Base-by-base conservation (phyloP, 2,329 filamentous ascomycete genomes). In the Hypoxylon sp. region DNA sequence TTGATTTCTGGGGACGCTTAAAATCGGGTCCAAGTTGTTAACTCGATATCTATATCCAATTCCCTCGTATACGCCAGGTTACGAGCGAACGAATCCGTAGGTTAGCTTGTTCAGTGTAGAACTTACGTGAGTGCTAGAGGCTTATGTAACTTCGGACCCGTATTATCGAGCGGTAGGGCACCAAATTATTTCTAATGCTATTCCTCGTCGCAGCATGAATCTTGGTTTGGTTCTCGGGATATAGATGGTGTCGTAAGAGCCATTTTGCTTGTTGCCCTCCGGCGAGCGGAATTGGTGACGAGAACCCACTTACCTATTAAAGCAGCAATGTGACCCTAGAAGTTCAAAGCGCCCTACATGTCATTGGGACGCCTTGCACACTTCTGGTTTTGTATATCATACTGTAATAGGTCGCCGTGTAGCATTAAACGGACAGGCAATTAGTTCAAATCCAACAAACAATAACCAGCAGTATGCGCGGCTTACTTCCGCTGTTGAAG, bases 261-360 rank as follows among this genome's bases (percentile, higher is more conserved):
- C 33, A 20, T 11, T n/a, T 11, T 22, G 2, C n/a, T 6, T 25
- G 20, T 46, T n/a, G 35, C n/a, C 35, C 20, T 25, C 51, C 30
- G 60, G 60, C 17, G 57, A 46, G 27, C 57, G 44, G 46, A 46
- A 31, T 58, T 58, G 27, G 33, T 6, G 17, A 51, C 46, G 14
- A 25, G 37, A 30, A 22, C 35, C 25, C 27, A 40, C 37, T 30
- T 44, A 49, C 31, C 40, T 48, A 37, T 31, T 50, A 44, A 61
- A 42, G 40, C 48, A 48, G 59, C 59, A 55, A 55, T 65, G 49
- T 25, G 14, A 65, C 56, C 40, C 49, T 53, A 17, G 31, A 13
- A 48, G 13, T 50, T 54, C 33, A 20, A 46, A 46, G 14, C 11
- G 33, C 25, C 33, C 44, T 63, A 11, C 2, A 42, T 57, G 20